Evolutionary conservation across 225 moss, liverwort and hornwort species (phyloP).

Genomic region (Marchantia polymorpha): DNA sequence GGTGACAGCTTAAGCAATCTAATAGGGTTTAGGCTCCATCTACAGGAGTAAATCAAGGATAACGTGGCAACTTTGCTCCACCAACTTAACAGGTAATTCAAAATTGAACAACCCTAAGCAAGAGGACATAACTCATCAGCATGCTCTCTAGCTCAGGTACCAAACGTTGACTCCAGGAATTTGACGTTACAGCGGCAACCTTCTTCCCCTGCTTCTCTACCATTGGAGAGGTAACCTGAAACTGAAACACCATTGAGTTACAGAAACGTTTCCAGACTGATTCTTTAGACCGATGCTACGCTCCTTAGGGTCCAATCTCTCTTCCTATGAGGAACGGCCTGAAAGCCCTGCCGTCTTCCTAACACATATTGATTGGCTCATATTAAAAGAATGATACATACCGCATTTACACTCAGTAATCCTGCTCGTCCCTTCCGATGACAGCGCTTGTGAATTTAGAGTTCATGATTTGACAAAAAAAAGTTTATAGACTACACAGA

Average conservation of each 20-base stretch:
- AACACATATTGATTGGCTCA: too few species aligned
- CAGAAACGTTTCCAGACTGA: background rate
- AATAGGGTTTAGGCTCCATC: background rate
- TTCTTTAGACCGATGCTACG: background rate
- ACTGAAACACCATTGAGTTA: background rate
- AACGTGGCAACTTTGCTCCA: background rate
- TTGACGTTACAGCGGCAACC: constrained; percentile 31
- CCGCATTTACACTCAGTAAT: too few species aligned
- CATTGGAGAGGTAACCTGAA: constrained; percentile 20
- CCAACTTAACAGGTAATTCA: too few species aligned
- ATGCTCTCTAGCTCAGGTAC: constrained; percentile 62
- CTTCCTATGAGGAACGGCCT: background rate
- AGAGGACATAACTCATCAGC: constrained; percentile 38
- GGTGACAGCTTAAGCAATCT: background rate
- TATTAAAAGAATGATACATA: too few species aligned
- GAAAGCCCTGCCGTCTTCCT: background rate
- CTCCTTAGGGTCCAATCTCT: background rate
- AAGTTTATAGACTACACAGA: too few species aligned
- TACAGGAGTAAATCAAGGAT: background rate
- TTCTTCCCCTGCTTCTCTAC: constrained; percentile 45
- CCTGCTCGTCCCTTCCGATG: too few species aligned
- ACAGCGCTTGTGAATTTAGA: too few species aligned
- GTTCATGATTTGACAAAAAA: too few species aligned
- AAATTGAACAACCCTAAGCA: background rate
- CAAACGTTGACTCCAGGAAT: constrained; percentile 38